These are phyloP conservation scores for Taxawa tesnikishii DNA, from an alignment of 2,329 filamentous ascomycete genomes.

Conservation along the genomic window DNA sequence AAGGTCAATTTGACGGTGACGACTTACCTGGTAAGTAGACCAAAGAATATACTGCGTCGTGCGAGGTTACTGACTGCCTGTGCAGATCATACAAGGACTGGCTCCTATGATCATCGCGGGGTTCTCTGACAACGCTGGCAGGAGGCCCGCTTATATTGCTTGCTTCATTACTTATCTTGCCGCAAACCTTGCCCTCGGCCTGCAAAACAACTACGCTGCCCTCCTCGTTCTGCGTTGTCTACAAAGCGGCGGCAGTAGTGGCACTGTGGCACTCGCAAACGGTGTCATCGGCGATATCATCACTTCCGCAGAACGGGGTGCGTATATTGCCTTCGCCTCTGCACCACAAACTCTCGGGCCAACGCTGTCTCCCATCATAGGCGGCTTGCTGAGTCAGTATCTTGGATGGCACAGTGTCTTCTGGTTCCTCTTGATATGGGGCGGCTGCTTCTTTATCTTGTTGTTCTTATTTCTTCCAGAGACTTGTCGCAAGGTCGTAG, in stretches of 20 bases:
- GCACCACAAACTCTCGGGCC: constrained; percentile 41
- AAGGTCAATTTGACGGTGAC: constrained; percentile 40
- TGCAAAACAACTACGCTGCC: constrained; percentile 25
- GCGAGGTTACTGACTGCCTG: background rate
- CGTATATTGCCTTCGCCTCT: constrained; percentile 58
- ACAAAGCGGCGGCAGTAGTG: constrained; percentile 53
- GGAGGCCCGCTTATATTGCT: constrained; percentile 20
- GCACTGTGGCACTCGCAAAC: constrained; percentile 57
- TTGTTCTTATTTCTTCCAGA: constrained; percentile 45
- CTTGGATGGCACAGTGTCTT: constrained; percentile 58
- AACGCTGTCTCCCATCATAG: constrained; percentile 47
- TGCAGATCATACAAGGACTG: constrained; percentile 18
- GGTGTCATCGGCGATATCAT: constrained; percentile 63
- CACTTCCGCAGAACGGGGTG: constrained; percentile 56
- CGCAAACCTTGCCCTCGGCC: constrained; percentile 21
- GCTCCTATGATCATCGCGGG: constrained; percentile 19
- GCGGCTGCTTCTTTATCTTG: constrained; percentile 37
- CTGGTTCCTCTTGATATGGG: constrained; percentile 52
- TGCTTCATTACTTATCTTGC: constrained; percentile 20
- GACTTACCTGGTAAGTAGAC: constrained; percentile 29
- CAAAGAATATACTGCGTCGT: background rate
- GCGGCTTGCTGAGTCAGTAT: constrained; percentile 50
- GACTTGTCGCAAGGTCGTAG: constrained; percentile 39
- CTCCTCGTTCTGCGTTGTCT: constrained; percentile 49
- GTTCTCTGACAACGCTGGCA: constrained; percentile 18